Evolutionary conservation across 768 basidiomycete genomes (phyloP), one percentile per base, ranked within the genome.

Genomic region (Naganishia vaughanmartiniae): DNA sequence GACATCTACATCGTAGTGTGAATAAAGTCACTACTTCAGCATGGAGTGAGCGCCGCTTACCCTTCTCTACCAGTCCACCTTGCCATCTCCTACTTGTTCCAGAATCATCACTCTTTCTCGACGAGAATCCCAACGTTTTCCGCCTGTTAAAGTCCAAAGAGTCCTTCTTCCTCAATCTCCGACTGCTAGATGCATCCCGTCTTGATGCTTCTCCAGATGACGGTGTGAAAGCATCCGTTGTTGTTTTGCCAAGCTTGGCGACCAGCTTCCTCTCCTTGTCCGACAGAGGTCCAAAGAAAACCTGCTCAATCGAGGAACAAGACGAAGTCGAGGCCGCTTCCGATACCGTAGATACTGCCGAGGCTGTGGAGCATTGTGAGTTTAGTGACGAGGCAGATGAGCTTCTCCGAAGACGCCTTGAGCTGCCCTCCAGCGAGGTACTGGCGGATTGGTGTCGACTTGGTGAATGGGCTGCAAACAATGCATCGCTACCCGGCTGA

Each of bases 111-210:
- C 33, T 45, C 53, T 67, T 56, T 30, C 57, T 65, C 48, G 30
- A 31, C 28, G 66, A 68, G 51, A 72, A 72, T 15, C 60, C 71
- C 46, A 72, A 24, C 0, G 71, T 72, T 51, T 53, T 63, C 42
- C 71, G 67, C 34, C 71, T 21, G 48, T 72, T 58, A 31, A 72
- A 72, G 17, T 72, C 71, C 33, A 54, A 46, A 4, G 71, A 72
- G 57, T 72, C 71, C 54, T 54, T 46, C 42, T 63, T 69, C 39
- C 28, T 39, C 34, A 72, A n/a, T 34, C 66, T 65, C 14, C 70
- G 51, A n/a, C 36, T 63, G 31, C 60, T 63, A 24, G 51, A 10
- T 63, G 46, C 28, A 51, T n/a, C 34, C n/a, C 48, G 57, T 46
- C 56, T n/a, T 21, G 48, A 4, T 46, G 1, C 56, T 33, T 36